Conservation (phyloP, 345 rosid species). For the Brassica rapa region DNA sequence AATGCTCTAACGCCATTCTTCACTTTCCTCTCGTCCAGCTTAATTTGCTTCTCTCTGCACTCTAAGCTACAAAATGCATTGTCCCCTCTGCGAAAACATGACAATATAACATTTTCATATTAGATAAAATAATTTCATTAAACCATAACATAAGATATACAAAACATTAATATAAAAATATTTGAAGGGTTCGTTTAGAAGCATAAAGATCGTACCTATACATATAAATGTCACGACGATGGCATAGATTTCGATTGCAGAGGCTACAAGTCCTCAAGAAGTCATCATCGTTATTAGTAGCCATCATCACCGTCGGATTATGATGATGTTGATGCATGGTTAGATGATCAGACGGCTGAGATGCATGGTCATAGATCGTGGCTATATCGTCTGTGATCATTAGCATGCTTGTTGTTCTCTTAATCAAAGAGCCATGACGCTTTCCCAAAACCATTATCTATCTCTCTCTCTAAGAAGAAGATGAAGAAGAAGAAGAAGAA, state of each 20-base stretch:
- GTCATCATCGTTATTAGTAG: constrained; percentile 16
- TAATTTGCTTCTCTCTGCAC: constrained; percentile 79
- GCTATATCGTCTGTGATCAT: constrained; percentile 50
- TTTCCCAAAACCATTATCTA: constrained; percentile 63
- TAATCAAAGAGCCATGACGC: constrained; percentile 62
- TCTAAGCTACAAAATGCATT: constrained; percentile 88
- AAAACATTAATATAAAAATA: neutral
- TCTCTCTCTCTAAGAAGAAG: constrained; percentile 28
- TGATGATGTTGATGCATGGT: constrained; percentile 19
- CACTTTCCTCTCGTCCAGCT: constrained; percentile 61
- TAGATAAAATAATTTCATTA: neutral
- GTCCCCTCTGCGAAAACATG: constrained; percentile 58
- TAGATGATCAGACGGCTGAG: constrained; percentile 42
- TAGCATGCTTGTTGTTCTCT: constrained; percentile 74
- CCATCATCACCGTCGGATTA: constrained; percentile 20
- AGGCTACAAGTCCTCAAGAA: constrained; percentile 41
- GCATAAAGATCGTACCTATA: constrained; percentile 51
- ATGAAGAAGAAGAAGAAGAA: constrained; percentile 2
- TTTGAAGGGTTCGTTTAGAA: neutral
- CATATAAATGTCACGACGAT: constrained; percentile 71
- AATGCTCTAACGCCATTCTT: constrained; percentile 26
- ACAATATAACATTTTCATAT: neutral
- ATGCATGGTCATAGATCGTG: constrained; percentile 26
- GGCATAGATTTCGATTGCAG: constrained; percentile 35
- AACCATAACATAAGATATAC: neutral